Evolutionary conservation across 306 rosid genomes (phyloP).

Genomic region (Medicago truncatula): MtrunA17r5.0-ANR NC_053048.1:39775501-39776000

Average conservation of each 20-base stretch:
- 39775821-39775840: not conserved
- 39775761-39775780: not conserved
- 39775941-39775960: not conserved
- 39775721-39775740: not conserved
- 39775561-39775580: conserved; percentile 3
- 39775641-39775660: not conserved
- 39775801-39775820: not conserved
- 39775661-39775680: not conserved
- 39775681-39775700: conserved; percentile 1
- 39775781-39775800: not conserved
- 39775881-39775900: not conserved
- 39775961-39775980: not conserved
- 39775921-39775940: not conserved
- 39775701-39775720: not conserved
- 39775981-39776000: conserved; percentile 28
- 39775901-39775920: not conserved
- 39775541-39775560: not conserved
- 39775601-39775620: not conserved
- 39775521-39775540: not conserved
- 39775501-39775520: conserved; percentile 75
- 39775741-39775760: not conserved
- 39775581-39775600: not conserved
- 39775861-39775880: conserved; percentile 2
- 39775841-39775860: not conserved
- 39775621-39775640: not conserved